Base-by-base conservation (phyloP, 768 basidiomycete genomes). In the Leucosporidium scottii region DNA sequence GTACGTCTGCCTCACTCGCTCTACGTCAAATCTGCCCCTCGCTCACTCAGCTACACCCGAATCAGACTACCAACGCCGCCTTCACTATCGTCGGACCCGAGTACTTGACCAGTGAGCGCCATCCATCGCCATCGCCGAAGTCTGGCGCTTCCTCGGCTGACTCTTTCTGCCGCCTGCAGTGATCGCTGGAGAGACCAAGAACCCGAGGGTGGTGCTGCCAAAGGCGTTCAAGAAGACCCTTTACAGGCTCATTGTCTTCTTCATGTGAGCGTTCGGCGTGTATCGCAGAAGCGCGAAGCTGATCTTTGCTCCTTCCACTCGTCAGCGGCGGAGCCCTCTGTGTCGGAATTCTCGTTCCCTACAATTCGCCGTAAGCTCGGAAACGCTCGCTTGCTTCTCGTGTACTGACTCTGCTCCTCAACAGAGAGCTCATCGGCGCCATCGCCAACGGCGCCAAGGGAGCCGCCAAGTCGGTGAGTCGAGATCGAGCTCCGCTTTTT, bases 261-360 rank as follows among this genome's bases (percentile, higher is more conserved):
- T 89, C 23, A 54, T 54, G 25, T 13, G 23, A 3, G 25, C 7
- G 4, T 7, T 15, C n/a, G n/a, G n/a, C n/a, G n/a, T n/a, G n/a
- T n/a, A n/a, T n/a, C n/a, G n/a, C n/a, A n/a, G n/a, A n/a, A 54
- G 4, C 3, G 25, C 27, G 12, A 54, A 23, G 25, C 23, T 54
- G 53, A 13, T n/a, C 23, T 3, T 6, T 6, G 27, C 53, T 6
- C 25, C 25, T 2, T 5, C 6, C 53, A 13, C 25, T 68, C 78
- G 88, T 88, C 77, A 74, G 81, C 64, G 76, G 78, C 28, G 82
- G 90, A 50, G 88, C 88, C 6, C 80, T 83, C 66, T 78, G 91
- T 63, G 91, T 94, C 70, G 90, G 91, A 55, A 80, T 92, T 1
- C 84, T 94, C 53, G 88, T 91, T 23, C 90, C 91, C 1, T 91